Percentiles rank a stretch among this genome's conserved stretches.
Evolutionary conservation across 2,329 filamentous ascomycete species (phyloP).

Genomic region (Canariomyces notabilis): DNA sequence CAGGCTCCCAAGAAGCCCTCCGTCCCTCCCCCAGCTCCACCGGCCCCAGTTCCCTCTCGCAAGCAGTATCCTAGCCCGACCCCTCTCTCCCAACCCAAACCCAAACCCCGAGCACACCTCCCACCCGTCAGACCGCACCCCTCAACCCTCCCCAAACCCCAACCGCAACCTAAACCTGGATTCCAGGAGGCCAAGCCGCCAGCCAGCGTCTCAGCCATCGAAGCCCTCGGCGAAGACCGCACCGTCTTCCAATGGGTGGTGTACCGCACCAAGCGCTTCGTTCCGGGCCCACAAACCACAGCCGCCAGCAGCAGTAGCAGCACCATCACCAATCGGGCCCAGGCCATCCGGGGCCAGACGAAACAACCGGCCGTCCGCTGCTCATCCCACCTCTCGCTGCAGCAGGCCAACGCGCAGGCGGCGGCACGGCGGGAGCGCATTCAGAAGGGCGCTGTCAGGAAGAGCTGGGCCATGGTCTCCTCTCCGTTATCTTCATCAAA

Average conservation of each 20-base stretch:
- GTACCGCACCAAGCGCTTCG: constrained; percentile 14
- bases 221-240: constrained; percentile 9
- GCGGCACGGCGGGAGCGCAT: not conserved
- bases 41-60: too few relatives aligned
- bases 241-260: constrained; percentile 11
- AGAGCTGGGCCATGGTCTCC: constrained; percentile 3
- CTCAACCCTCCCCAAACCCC: not conserved
- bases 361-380: constrained; percentile 5
- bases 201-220: not conserved
- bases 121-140: too few relatives aligned
- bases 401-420: constrained; percentile 7
- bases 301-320: not conserved
- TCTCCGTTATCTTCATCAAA: not conserved
- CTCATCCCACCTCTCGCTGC: not conserved
- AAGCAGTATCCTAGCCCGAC: too few relatives aligned
- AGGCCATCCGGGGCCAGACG: not conserved
- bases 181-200: not conserved
- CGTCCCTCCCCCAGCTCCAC: too few relatives aligned
- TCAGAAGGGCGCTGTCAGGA: constrained; percentile 7
- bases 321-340: not conserved
- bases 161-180: not conserved
- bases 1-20: too few relatives aligned
- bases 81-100: too few relatives aligned
- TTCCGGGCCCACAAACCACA: not conserved
- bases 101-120: too few relatives aligned